These are phyloP conservation scores for Musa itinerans DNA, from an alignment of 176 grass and related monocot species.

Conservation along the genomic window DNA sequence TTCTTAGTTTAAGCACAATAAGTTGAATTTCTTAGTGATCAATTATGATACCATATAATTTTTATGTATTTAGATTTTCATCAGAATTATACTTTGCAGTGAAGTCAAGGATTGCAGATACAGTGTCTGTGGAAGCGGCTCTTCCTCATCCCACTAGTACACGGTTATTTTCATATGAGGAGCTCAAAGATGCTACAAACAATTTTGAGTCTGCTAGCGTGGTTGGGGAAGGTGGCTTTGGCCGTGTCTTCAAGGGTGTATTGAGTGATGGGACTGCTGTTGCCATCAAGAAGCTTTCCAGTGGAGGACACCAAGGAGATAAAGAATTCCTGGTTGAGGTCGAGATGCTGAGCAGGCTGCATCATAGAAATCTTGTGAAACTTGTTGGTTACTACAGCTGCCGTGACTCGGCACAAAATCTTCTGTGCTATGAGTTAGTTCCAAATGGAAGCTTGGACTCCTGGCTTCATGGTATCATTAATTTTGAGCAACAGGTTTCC, in stretches of 20 bases:
- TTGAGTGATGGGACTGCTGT: slow-evolving; percentile 86
- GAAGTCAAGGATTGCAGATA: slow-evolving; percentile 53
- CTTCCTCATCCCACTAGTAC: slow-evolving; percentile 74
- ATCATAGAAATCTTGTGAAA: slow-evolving; percentile 98
- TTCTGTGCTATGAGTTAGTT: slow-evolving; percentile 97
- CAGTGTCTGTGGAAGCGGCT: slow-evolving; percentile 67
- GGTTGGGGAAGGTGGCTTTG: slow-evolving; percentile 96
- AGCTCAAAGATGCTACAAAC: slow-evolving; percentile 88
- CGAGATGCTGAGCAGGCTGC: slow-evolving; percentile 97
- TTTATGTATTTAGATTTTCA: slow-evolving; percentile 8
- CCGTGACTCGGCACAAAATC: slow-evolving; percentile 64
- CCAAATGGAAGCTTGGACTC: slow-evolving; percentile 94
- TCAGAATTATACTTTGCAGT: slow-evolving; percentile 32
- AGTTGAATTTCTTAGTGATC: neutral
- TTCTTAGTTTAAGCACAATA: too few relatives aligned
- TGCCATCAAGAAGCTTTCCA: slow-evolving; percentile 91
- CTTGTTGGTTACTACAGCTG: slow-evolving; percentile 86
- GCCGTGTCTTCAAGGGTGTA: slow-evolving; percentile 80
- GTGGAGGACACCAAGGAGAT: slow-evolving; percentile 87
- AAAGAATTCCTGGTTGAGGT: slow-evolving; percentile 98
- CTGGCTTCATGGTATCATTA: slow-evolving; percentile 88
- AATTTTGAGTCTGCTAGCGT: slow-evolving; percentile 73
- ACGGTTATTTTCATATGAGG: slow-evolving; percentile 78
- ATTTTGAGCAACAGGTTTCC: neutral
- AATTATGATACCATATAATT: slow-evolving; percentile 2